Evolutionary conservation across 2,329 filamentous ascomycete species (phyloP), one percentile per base, ranked within the genome.

Genomic region (Pseudonectria buxi): DNA sequence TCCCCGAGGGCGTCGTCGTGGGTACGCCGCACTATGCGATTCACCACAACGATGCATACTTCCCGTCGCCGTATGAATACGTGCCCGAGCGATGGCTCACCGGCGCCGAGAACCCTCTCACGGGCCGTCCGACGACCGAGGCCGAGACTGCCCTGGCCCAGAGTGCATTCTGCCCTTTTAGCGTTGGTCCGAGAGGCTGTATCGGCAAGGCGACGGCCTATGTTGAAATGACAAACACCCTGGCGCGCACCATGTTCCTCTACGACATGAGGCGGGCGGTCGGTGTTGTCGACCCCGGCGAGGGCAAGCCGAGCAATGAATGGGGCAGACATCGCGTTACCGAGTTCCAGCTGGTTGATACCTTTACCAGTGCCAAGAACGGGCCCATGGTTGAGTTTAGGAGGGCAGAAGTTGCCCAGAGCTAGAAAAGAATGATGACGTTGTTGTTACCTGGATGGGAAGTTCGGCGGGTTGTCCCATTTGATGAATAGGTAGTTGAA

Each of bases 81-180:
- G 53, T 68, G 2, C 81, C 81, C 0, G 79, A 84, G 63, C 72
- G 81, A 15, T 85, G 81, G 81, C 62, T 83, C 12, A 59, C 60
- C 2, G 73, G 71, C 4, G 65, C 62, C 28, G 51, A 46, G 55
- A 69, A 57, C 53, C 57, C 49, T 28, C 40, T 54, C 18, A 56
- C 44, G 22, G 56, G 62, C 26, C 57, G 56, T 37, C 47, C 55
- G 22, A 67, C 69, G 1, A 70, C 62, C 5, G 69, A 72, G 38
- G 66, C 69, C 2, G 72, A 76, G 34, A 62, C 76, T 2, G 63
- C 67, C 3, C 52, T 65, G 5, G 81, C 83, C 3, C 73, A 81
- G 33, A 71, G 68, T 24, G 84, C 84, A 1, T 90, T 85, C 60
- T 86, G 81, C 43, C 82, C 86, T 2, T 87, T 87, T 49, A 79